A percentile compares a stretch with the other conserved stretches of the same genome.
Evolutionary conservation across 2,329 filamentous ascomycete species (phyloP).

Genomic region (Aspergillus ustus): DNA sequence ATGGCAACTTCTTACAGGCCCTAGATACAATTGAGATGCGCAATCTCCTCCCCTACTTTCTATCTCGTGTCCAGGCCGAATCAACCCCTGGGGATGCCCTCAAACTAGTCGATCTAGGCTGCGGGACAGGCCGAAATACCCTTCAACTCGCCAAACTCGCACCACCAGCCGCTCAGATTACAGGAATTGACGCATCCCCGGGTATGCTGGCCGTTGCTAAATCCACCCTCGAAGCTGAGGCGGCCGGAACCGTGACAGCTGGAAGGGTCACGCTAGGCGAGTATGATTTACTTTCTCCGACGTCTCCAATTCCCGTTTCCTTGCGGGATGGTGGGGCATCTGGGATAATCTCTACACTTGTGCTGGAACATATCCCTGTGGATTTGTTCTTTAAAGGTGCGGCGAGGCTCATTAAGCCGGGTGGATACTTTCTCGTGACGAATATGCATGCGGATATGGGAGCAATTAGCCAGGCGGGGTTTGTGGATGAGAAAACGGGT

Average conservation of each 20-base stretch:
- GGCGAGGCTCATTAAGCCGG: slow-evolving; percentile 47
- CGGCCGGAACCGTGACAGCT: background rate
- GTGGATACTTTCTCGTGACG: slow-evolving; percentile 62
- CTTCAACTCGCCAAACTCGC: slow-evolving; percentile 48
- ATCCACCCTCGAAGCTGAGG: slow-evolving; percentile 34
- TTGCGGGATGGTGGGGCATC: slow-evolving; percentile 39
- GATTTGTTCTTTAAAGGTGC: slow-evolving; percentile 61
- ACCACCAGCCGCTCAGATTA: slow-evolving; percentile 40
- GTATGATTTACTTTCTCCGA: slow-evolving; percentile 6
- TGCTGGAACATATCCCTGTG: slow-evolving; percentile 67
- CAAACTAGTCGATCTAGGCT: slow-evolving; percentile 65
- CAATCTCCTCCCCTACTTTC: slow-evolving; percentile 55
- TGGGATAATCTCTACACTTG: slow-evolving; percentile 64
- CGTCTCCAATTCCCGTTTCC: slow-evolving; percentile 20
- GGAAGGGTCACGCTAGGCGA: background rate
- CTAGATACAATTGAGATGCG: slow-evolving; percentile 64
- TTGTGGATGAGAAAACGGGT: slow-evolving; percentile 57
- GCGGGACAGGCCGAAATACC: slow-evolving; percentile 69
- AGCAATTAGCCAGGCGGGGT: slow-evolving; percentile 62
- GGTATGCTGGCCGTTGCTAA: slow-evolving; percentile 63
- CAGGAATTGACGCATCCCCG: slow-evolving; percentile 61
- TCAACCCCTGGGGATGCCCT: slow-evolving; percentile 27
- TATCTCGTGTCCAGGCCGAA: slow-evolving; percentile 35
- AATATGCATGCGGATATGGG: slow-evolving; percentile 74
- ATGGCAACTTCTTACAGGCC: slow-evolving; percentile 69